phyloP scores from a whole-genome alignment of 805 yeast genomes.

The Ogataea pini region DNA sequence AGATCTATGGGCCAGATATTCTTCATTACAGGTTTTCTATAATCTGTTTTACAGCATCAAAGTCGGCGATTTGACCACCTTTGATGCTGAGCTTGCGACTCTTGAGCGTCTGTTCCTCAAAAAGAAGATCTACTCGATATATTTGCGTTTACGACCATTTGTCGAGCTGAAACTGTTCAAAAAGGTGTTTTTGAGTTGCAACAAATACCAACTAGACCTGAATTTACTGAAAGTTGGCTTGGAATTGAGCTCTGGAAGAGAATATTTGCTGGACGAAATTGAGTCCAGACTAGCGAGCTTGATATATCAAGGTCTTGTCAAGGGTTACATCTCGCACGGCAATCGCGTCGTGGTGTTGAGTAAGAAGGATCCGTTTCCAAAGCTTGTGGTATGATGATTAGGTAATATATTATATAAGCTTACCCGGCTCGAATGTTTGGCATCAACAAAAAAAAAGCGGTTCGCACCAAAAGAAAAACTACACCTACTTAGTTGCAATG shows the following conservation, averaged over 20 bases:
- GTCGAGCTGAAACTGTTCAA: slow-evolving; percentile 55
- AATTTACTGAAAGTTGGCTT: slow-evolving; percentile 12
- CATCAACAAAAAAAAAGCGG: not conserved
- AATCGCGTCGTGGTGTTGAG: slow-evolving; percentile 74
- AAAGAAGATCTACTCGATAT: slow-evolving; percentile 59
- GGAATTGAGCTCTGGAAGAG: slow-evolving; percentile 19
- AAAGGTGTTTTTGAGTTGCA: slow-evolving; percentile 36
- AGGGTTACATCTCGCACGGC: slow-evolving; percentile 81
- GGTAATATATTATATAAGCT: not conserved
- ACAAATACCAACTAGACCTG: slow-evolving; percentile 24
- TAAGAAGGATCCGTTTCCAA: slow-evolving; percentile 73
- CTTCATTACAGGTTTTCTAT: slow-evolving; percentile 46
- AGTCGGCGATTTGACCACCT: slow-evolving; percentile 57
- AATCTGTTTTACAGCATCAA: slow-evolving; percentile 49
- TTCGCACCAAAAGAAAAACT: not conserved
- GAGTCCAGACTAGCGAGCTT: slow-evolving; percentile 72
- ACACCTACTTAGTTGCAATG: not conserved
- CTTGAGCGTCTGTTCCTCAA: slow-evolving; percentile 54
- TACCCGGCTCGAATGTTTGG: slow-evolving; percentile 16
- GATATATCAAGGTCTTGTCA: slow-evolving; percentile 59
- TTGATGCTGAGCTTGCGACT: slow-evolving; percentile 44
- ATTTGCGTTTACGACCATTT: slow-evolving; percentile 51
- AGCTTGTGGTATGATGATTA: not conserved
- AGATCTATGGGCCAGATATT: slow-evolving; percentile 41
- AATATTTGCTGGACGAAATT: slow-evolving; percentile 47